Evolutionary conservation across 2,329 filamentous ascomycete species (phyloP), one percentile per base, ranked within the genome.

Genomic region (Arthrobotrys musiformis): DNA sequence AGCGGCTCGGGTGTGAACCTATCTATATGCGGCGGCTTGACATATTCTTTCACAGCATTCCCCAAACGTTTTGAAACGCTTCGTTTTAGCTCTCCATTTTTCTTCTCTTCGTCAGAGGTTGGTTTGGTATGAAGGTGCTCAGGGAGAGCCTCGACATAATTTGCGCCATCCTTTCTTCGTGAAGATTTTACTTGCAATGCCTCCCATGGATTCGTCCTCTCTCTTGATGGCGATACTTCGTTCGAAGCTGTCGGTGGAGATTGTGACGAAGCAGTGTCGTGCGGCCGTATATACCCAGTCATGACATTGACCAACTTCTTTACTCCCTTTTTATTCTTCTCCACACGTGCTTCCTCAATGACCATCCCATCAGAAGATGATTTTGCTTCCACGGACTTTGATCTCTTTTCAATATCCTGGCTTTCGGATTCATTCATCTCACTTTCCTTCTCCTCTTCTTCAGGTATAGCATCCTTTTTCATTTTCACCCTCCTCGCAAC

Each of bases 1-100:
- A 77, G 26, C n/a, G 66, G 73, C 26, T 77, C 73, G 19, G 73
- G 73, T 22, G 73, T 77, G 22, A 77, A 77, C 26, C 73, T 66
- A 52, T 77, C 73, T 8, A 77, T 44, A 46, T 77, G 35, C 6
- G 73, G 73, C 5, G 73, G 73, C 28, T 77, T 77, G 15, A 77
- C 66, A 60, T 77, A 77, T 5, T 62, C 73, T 28, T 77, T 77
- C 30, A 77, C 19, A 5, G 66, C 60, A 56, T 77, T 42, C 1
- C 73, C 73, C 3, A 77, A 50, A 9, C 66, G 50, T 35, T 70
- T 77, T 1, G 73, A 77, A 17, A 77, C 60, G 28, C 60, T 77
- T 17, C 66, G 40, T 54, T 56, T 67, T 26, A 54, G n/a, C 8
- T 67, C 73, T 15, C 9, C 30, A 5, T 52, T 1, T 28, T 44